Conservation (phyloP, 2,329 filamentous ascomycete genomes). For the Cercospora sp. region DNA sequence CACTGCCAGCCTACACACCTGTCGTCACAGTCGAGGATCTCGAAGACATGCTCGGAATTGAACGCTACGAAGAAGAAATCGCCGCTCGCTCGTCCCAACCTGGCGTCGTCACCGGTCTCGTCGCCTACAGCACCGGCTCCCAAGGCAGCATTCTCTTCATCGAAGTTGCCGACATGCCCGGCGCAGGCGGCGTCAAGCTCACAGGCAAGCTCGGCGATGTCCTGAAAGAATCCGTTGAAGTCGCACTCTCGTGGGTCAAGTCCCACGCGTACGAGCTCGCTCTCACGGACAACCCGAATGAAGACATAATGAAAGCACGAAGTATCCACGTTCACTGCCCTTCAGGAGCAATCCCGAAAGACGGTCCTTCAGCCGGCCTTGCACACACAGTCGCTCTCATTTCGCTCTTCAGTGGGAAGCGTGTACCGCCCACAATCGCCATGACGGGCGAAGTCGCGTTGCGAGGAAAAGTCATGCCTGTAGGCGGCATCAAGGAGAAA, state of each 20-base stretch:
- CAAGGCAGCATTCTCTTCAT: conserved; percentile 98
- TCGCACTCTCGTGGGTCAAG: conserved; percentile 95
- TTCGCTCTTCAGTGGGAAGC: conserved; percentile 80
- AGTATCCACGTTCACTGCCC: conserved; percentile 96
- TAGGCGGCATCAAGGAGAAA: conserved; percentile 98
- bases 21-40: conserved; percentile 75
- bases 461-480: conserved; percentile 84
- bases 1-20: conserved; percentile 66
- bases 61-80: conserved; percentile 93
- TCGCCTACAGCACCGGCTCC: conserved; percentile 88
- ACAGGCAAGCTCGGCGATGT: conserved; percentile 96
- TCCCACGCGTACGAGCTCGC: conserved; percentile 90
- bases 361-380: conserved; percentile 79
- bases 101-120: conserved; percentile 91
- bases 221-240: conserved; percentile 94
- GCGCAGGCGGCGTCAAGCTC: conserved; percentile 84
- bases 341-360: conserved; percentile 91
- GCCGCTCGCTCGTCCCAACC: conserved; percentile 79
- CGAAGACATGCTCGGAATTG: conserved; percentile 87
- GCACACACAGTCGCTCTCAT: conserved; percentile 93
- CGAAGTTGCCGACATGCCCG: conserved; percentile 96
- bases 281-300: conserved; percentile 73
- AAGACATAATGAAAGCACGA: conserved; percentile 94
- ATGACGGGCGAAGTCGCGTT: conserved; percentile 87
- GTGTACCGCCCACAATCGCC: conserved; percentile 86